Conservation (phyloP, 768 basidiomycete genomes). For the Suillus plorans region DNA sequence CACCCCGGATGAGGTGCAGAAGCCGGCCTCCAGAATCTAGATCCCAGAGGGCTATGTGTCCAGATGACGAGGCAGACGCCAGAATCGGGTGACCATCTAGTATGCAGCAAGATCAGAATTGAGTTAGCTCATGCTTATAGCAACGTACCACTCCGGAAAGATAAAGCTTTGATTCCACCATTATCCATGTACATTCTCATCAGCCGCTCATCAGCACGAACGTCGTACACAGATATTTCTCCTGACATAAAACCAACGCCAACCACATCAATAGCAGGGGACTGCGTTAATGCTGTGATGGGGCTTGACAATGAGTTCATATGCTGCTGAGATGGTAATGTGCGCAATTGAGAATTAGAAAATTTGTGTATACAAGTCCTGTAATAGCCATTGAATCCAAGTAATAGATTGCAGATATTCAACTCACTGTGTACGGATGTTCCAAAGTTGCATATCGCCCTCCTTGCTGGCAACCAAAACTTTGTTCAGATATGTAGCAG, state of each 20-base stretch:
- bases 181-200: slow-evolving; percentile 92
- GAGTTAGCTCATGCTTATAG: neutral
- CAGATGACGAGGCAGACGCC: slow-evolving; percentile 82
- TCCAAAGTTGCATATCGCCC: slow-evolving; percentile 92
- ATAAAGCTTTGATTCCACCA: slow-evolving; percentile 69
- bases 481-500: slow-evolving; percentile 97
- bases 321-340: slow-evolving; percentile 31
- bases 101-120: neutral
- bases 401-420: neutral
- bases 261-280: slow-evolving; percentile 94
- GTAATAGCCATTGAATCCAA: slow-evolving; percentile 2
- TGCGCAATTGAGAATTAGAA: slow-evolving; percentile 50
- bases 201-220: slow-evolving; percentile 85
- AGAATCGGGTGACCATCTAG: slow-evolving; percentile 86
- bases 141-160: slow-evolving; percentile 82
- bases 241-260: slow-evolving; percentile 92
- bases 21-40: slow-evolving; percentile 78
- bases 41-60: slow-evolving; percentile 94
- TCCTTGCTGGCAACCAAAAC: slow-evolving; percentile 80
- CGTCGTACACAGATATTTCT: slow-evolving; percentile 84
- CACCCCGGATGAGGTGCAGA: slow-evolving; percentile 82
- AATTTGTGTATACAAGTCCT: slow-evolving; percentile 88
- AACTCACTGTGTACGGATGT: slow-evolving; percentile 76
- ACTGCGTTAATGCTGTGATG: slow-evolving; percentile 82
- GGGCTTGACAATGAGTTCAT: slow-evolving; percentile 36